Evolutionary conservation across 345 rosid species (phyloP).

Genomic region (Euphorbia pulcherrima): DNA sequence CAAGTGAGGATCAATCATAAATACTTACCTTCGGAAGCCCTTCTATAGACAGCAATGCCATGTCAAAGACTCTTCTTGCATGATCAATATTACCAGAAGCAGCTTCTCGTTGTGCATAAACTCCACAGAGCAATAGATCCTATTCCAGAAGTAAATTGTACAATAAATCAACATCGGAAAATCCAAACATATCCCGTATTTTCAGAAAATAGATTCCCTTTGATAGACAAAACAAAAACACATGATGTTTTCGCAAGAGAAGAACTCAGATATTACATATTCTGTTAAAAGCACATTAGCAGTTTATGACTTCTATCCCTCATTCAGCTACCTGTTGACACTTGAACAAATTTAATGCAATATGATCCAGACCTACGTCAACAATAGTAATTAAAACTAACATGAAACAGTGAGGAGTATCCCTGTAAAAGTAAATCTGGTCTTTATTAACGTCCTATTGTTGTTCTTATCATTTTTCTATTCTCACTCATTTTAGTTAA

Average conservation of each 20-base stretch:
- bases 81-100: conserved; percentile 69
- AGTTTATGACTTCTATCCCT: background rate
- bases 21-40: conserved; percentile 63
- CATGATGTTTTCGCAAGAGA: background rate
- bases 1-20: background rate
- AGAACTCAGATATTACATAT: background rate
- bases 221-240: background rate
- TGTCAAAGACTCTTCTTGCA: conserved; percentile 88
- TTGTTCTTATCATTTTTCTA: background rate
- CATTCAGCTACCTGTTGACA: background rate
- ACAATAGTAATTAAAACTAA: background rate
- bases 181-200: background rate
- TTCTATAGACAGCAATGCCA: conserved; percentile 80
- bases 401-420: background rate
- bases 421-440: background rate
- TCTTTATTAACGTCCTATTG: background rate
- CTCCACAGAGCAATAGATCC: conserved; percentile 93
- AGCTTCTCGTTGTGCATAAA: conserved; percentile 91
- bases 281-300: background rate
- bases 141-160: conserved; percentile 27
- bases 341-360: background rate
- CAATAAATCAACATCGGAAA: background rate
- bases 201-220: background rate
- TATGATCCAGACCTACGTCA: background rate
- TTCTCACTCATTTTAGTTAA: background rate